Evolutionary conservation across 495 filamentous ascomycete genomes (phyloP), one percentile per base, ranked within the genome.

Genomic region (Podospora tetraspora): DNA sequence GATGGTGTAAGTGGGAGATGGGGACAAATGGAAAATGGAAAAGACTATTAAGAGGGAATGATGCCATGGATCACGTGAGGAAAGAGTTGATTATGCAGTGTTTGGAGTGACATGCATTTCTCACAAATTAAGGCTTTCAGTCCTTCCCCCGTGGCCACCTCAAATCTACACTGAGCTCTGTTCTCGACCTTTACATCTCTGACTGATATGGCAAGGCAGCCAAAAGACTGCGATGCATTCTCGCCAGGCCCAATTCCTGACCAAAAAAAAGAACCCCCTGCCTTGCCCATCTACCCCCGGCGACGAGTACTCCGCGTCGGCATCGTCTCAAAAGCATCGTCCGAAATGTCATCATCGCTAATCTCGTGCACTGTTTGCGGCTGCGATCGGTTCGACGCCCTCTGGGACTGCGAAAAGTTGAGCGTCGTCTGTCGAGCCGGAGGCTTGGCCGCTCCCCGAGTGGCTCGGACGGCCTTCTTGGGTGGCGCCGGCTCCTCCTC

Each of bases 311-410:
- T 73, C 66, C 79, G 74, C 29, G 77, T 76, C 8, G 82, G 82
- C 65, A 81, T 79, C 12, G 79, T 73, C 77, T 95, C 92, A 79
- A 96, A 95, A 1, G 90, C 92, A 81, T 97, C 93, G 66, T 90
- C 89, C 1, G 86, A 88, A 6, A 92, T 92, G 67, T 90, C 91
- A 72, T 93, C 91, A 69, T 91, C 90, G 68, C 92, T 88, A 66
- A 90, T 85, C 71, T 89, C 83, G 74, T 78, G 78, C 12, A 82
- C 78, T 60, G 82, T 83, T 43, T 89, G 86, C 2, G 84, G 78
- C 37, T 88, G 86, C 3, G 84, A 19, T n/a, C 43, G 43, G 43
- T n/a, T 52, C 16, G 43, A 52, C 3, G 43, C 8, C 16, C 43
- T 19, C 19, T 52, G 43, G 19, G 43, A 78, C 43, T 86, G 84